Conservation (phyloP, 495 filamentous ascomycete genomes). For the Hypoxylon crocopeplum region DNA sequence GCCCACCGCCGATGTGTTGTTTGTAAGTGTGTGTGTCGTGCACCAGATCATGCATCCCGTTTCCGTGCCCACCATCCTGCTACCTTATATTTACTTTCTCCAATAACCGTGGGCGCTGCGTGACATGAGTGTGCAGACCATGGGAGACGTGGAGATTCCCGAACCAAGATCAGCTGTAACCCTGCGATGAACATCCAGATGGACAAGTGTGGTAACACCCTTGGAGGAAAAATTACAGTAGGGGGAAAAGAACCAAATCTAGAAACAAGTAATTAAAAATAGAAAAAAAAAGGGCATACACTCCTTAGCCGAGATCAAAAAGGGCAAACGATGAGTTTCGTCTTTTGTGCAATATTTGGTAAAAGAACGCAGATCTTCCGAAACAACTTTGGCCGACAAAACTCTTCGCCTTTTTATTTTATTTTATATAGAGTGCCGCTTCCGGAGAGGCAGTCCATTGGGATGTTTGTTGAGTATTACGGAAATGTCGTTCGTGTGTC, state of each 20-base stretch:
- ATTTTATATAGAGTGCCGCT: no score
- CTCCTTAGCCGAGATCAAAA: no score
- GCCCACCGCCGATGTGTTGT: slow-evolving; percentile 17
- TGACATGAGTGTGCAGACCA: neutral
- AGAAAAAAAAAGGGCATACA: no score
- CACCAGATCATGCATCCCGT: slow-evolving; percentile 31
- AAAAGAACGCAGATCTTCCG: no score
- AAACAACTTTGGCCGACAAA: no score
- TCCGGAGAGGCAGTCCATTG: no score
- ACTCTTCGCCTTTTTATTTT: no score
- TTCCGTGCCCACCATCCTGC: slow-evolving; percentile 5
- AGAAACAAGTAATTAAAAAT: neutral
- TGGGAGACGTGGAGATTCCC: slow-evolving; percentile 29
- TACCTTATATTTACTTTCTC: neutral
- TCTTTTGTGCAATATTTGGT: no score
- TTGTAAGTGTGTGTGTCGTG: slow-evolving; percentile 19
- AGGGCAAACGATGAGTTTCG: no score
- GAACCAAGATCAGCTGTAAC: slow-evolving; percentile 32
- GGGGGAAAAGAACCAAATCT: neutral
- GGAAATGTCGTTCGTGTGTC: no score
- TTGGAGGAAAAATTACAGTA: neutral
- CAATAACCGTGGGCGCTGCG: neutral
- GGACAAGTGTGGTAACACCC: neutral
- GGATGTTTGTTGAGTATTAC: no score
- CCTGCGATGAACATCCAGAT: slow-evolving; percentile 22